A percentile compares a stretch with the other conserved stretches of the same genome.
Conservation (phyloP, 78 protist species). For the Speleostelium caveatum region DNA sequence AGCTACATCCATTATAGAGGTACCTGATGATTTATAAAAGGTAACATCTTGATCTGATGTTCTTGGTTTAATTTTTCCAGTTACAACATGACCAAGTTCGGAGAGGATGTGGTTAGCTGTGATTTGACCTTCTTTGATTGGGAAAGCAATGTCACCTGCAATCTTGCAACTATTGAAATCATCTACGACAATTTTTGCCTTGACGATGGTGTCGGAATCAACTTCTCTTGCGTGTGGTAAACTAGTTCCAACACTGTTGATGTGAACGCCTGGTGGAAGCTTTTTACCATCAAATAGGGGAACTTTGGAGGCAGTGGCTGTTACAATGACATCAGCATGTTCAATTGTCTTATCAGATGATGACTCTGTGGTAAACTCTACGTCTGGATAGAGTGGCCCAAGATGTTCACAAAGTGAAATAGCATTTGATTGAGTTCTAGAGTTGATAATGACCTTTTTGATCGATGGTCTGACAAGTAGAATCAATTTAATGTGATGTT, state of each 20-base stretch:
- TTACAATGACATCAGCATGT: slow-evolving; percentile 58
- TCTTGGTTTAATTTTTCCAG: background rate
- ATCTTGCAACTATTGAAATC: slow-evolving; percentile 5
- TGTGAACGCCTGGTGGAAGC: background rate
- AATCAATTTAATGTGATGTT: slow-evolving; percentile 37
- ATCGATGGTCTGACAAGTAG: slow-evolving; percentile 1
- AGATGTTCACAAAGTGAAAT: background rate
- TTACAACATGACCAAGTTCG: slow-evolving; percentile 17
- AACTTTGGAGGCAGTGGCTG: slow-evolving; percentile 49
- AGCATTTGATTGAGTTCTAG: slow-evolving; percentile 13
- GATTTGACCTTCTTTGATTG: slow-evolving; percentile 7
- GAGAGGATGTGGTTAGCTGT: background rate
- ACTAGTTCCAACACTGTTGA: slow-evolving; percentile 43
- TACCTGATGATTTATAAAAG: slow-evolving; percentile 68
- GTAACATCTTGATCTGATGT: background rate
- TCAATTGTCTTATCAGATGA: background rate
- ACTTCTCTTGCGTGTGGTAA: slow-evolving; percentile 46
- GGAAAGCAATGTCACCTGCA: slow-evolving; percentile 24
- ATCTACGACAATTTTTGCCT: slow-evolving; percentile 33
- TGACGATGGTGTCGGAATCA: background rate
- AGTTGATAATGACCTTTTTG: slow-evolving; percentile 6
- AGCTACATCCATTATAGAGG: slow-evolving; percentile 57
- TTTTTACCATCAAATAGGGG: slow-evolving; percentile 41
- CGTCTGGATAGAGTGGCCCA: background rate
- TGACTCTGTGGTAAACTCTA: background rate